Percentiles rank a stretch among this genome's conserved stretches.
phyloP scores from a whole-genome alignment of 2,329 filamentous ascomycete genomes.

The Emmonsiellopsis sp. region DNA sequence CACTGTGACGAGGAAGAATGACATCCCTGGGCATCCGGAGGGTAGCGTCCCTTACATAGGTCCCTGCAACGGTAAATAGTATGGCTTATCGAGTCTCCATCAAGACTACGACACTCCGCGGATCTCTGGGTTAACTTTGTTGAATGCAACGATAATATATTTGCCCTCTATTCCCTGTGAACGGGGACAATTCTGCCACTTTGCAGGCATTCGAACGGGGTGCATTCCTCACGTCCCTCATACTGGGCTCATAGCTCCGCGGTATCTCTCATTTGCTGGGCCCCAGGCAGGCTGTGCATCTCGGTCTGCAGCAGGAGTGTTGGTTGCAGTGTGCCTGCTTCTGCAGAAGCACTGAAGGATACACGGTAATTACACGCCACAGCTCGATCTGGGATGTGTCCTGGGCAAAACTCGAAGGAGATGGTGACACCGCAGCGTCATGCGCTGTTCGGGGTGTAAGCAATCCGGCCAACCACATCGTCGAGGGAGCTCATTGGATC shows the following conservation, averaged over 20 bases:
- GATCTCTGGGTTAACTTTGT: too few relatives aligned
- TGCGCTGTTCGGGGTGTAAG: not conserved
- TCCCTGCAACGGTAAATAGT: too few relatives aligned
- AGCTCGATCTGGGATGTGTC: not conserved
- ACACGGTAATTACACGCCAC: not conserved
- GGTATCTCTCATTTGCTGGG: not conserved
- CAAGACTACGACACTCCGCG: too few relatives aligned
- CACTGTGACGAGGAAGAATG: too few relatives aligned
- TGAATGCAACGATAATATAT: too few relatives aligned
- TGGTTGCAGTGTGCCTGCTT: conserved; percentile 1
- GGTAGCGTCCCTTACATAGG: too few relatives aligned
- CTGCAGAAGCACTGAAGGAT: not conserved
- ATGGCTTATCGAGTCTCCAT: too few relatives aligned
- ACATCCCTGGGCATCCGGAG: too few relatives aligned
- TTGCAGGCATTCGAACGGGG: too few relatives aligned
- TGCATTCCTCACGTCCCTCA: not conserved
- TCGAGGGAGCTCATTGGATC: not conserved
- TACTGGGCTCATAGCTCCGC: too few relatives aligned
- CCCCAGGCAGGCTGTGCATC: not conserved
- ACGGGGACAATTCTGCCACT: too few relatives aligned
- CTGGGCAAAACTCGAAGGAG: not conserved
- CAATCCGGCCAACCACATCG: not conserved
- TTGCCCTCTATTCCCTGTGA: too few relatives aligned
- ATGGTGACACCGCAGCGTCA: not conserved
- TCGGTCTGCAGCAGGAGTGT: not conserved